Percentiles rank a stretch among this genome's conserved stretches.
Conservation (phyloP, 228 moss, liverwort and hornwort species). For the Sphagnum magellanicum region DNA sequence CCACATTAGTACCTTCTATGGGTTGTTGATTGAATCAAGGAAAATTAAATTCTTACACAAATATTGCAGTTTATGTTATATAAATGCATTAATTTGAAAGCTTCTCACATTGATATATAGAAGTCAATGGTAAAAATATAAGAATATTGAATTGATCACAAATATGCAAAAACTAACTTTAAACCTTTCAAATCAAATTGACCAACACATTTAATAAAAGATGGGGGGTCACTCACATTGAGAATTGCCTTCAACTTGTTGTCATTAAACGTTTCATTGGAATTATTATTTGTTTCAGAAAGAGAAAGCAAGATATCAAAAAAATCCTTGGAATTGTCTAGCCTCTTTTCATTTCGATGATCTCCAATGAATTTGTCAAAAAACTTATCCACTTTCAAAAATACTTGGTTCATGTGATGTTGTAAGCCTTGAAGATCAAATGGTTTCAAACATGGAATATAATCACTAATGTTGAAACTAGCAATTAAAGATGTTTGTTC, state of each 20-base stretch:
- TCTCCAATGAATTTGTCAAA: background rate
- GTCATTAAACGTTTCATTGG: background rate
- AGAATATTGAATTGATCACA: too few relatives aligned
- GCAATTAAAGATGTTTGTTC: background rate
- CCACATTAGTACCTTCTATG: too few relatives aligned
- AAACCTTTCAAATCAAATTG: too few relatives aligned
- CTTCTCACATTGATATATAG: too few relatives aligned
- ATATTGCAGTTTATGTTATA: too few relatives aligned
- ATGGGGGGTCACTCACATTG: background rate
- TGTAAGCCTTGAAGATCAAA: constrained; percentile 2
- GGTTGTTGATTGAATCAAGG: too few relatives aligned
- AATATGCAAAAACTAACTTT: too few relatives aligned
- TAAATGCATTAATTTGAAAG: too few relatives aligned
- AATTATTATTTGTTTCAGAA: background rate
- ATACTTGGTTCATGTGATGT: background rate
- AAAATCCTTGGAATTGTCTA: background rate
- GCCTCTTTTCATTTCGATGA: background rate
- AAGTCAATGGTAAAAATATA: too few relatives aligned
- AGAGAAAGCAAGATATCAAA: constrained; percentile 1
- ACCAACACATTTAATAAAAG: background rate
- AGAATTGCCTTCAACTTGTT: constrained; percentile 3
- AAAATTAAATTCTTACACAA: too few relatives aligned
- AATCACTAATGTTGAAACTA: constrained; percentile 2
- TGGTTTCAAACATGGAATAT: background rate
- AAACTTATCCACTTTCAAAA: background rate